Evolutionary conservation across 139 green algal genomes (phyloP).

Genomic region (Raphidocelis subcapitata): DNA sequence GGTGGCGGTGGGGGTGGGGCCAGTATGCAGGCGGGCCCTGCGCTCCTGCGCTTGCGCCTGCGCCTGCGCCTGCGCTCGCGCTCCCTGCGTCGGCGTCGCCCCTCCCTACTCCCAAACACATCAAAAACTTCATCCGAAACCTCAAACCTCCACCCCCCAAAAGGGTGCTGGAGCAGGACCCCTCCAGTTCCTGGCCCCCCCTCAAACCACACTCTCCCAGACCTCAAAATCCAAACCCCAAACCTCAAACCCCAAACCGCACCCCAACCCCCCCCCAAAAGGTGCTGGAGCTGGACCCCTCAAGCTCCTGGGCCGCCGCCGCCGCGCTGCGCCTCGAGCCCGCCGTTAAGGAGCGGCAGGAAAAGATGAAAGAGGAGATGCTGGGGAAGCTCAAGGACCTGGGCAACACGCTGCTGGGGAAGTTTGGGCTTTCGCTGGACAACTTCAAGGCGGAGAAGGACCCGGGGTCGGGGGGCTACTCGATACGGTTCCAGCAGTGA

Average conservation of each 20-base stretch:
- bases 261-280: constrained; percentile 15
- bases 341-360: constrained; percentile 72
- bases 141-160: too few relatives aligned
- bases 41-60: not conserved
- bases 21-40: not conserved
- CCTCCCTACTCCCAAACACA: too few relatives aligned
- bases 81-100: too few relatives aligned
- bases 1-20: not conserved
- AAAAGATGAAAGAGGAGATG: constrained; percentile 88
- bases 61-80: not conserved
- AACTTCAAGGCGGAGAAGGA: constrained; percentile 98
- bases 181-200: too few relatives aligned
- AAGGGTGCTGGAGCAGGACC: too few relatives aligned
- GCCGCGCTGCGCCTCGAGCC: constrained; percentile 65
- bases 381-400: constrained; percentile 95
- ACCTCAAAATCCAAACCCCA: too few relatives aligned
- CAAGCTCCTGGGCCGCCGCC: constrained; percentile 44
- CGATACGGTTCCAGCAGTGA: constrained; percentile 84
- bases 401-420: constrained; percentile 93
- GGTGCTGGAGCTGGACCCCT: constrained; percentile 70
- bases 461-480: constrained; percentile 87
- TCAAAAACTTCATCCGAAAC: not conserved
- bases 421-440: constrained; percentile 94
- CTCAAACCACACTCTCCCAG: too few relatives aligned
- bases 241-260: not conserved